These are phyloP conservation scores for Candida frijolesensis DNA, from an alignment of 1,139 yeast species.

Conservation along the genomic window DNA sequence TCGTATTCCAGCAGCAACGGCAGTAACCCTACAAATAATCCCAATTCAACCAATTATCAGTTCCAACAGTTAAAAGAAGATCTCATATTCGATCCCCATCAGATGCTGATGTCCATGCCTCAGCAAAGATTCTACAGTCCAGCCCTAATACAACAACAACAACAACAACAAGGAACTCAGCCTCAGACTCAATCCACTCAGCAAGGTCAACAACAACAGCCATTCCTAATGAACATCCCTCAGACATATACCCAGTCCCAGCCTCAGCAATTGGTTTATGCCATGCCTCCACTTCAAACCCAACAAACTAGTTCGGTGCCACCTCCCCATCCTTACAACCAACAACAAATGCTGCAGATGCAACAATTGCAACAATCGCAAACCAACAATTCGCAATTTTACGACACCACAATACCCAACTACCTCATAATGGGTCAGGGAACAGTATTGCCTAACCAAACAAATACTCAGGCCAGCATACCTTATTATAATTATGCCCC, in stretches of 20 bases:
- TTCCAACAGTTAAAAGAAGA: slow-evolving; percentile 4
- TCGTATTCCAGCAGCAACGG: neutral
- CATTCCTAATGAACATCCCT: slow-evolving; percentile 5
- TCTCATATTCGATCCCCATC: slow-evolving; percentile 5
- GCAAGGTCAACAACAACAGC: slow-evolving; percentile 7
- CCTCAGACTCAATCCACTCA: slow-evolving; percentile 4
- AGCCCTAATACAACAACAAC: slow-evolving; percentile 4
- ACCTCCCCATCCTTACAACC: slow-evolving; percentile 11
- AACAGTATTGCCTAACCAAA: slow-evolving; percentile 13
- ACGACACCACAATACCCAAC: slow-evolving; percentile 20
- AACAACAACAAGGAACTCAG: slow-evolving; percentile 5
- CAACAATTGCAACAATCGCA: slow-evolving; percentile 11
- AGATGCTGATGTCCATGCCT: slow-evolving; percentile 7
- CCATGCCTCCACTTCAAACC: slow-evolving; percentile 12
- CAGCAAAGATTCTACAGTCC: slow-evolving; percentile 4
- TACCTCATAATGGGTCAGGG: slow-evolving; percentile 21
- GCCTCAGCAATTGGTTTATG: slow-evolving; percentile 21
- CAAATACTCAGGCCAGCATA: slow-evolving; percentile 10
- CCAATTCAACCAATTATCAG: neutral
- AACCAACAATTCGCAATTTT: slow-evolving; percentile 12
- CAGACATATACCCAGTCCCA: slow-evolving; percentile 8
- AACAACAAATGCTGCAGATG: slow-evolving; percentile 7
- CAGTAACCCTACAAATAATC: neutral
- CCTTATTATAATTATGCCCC: slow-evolving; percentile 6
- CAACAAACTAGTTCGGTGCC: slow-evolving; percentile 21